These are phyloP conservation scores for Nosema muscidifuracis DNA, from an alignment of 371 early-diverging fungal genomes.

Conservation along the genomic window DNA sequence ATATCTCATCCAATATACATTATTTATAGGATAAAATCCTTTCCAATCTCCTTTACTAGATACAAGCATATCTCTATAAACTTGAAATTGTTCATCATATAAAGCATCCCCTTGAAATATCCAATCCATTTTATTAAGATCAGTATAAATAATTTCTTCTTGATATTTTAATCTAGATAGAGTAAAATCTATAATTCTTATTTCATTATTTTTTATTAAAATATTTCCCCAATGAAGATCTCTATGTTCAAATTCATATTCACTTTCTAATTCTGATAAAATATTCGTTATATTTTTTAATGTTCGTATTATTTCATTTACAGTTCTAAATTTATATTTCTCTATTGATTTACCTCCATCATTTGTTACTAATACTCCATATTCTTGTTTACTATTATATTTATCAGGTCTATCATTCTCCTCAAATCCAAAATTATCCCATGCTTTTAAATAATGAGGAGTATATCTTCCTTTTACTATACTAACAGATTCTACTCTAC, in stretches of 20 bases:
- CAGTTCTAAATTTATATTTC: slow-evolving; percentile 59
- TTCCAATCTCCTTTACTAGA: slow-evolving; percentile 64
- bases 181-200: slow-evolving; percentile 51
- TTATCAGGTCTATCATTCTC: slow-evolving; percentile 67
- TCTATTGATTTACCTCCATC: slow-evolving; percentile 69
- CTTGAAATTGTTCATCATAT: slow-evolving; percentile 69
- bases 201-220: slow-evolving; percentile 61
- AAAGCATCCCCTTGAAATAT: slow-evolving; percentile 67
- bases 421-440: slow-evolving; percentile 67
- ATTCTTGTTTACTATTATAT: slow-evolving; percentile 49
- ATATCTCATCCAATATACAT: slow-evolving; percentile 60
- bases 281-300: slow-evolving; percentile 66
- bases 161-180: slow-evolving; percentile 35
- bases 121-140: slow-evolving; percentile 65
- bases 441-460: slow-evolving; percentile 58
- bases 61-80: slow-evolving; percentile 70
- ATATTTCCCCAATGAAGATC: slow-evolving; percentile 81
- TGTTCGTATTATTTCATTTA: slow-evolving; percentile 65
- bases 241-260: slow-evolving; percentile 70
- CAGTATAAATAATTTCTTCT: slow-evolving; percentile 39
- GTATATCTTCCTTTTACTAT: slow-evolving; percentile 43
- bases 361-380: slow-evolving; percentile 68
- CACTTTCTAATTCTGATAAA: slow-evolving; percentile 66
- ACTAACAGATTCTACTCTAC: slow-evolving; percentile 27
- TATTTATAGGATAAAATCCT: slow-evolving; percentile 65